Percentiles rank a stretch among this genome's conserved stretches.
These are phyloP conservation scores for Kickxella alabastrina DNA, from an alignment of 192 early-diverging fungal genomes.

Conservation along the genomic window DNA sequence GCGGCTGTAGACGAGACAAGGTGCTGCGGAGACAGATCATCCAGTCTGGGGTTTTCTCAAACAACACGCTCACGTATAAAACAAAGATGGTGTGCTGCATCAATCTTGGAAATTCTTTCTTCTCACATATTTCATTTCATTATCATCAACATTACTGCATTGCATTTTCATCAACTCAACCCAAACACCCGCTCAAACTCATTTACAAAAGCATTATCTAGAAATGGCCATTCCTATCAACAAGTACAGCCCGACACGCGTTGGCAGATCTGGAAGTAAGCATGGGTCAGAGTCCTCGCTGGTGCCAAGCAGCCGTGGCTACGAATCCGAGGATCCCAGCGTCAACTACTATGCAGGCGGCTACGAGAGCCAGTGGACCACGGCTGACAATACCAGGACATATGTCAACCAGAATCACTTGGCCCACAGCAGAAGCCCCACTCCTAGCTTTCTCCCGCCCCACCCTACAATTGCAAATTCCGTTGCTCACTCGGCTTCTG, in stretches of 20 bases:
- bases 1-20: too few relatives aligned
- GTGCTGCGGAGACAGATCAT: too few relatives aligned
- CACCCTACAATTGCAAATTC: not conserved
- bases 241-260: constrained; percentile 11
- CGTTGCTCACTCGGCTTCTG: too few relatives aligned
- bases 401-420: not conserved
- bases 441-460: not conserved
- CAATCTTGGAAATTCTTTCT: not conserved
- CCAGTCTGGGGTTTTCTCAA: too few relatives aligned
- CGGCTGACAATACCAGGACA: not conserved
- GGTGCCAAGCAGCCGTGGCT: not conserved
- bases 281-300: not conserved
- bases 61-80: too few relatives aligned
- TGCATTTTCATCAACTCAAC: not conserved
- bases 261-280: constrained; percentile 3
- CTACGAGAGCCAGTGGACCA: not conserved
- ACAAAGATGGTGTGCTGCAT: too few relatives aligned
- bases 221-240: constrained; percentile 13
- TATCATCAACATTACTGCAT: not conserved
- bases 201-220: not conserved
- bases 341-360: not conserved
- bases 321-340: not conserved
- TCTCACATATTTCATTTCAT: not conserved
- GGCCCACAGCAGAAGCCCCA: not conserved
- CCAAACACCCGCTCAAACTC: too few relatives aligned